Base-by-base conservation (phyloP, 345 rosid genomes). In the Gossypium anomalum region DNA sequence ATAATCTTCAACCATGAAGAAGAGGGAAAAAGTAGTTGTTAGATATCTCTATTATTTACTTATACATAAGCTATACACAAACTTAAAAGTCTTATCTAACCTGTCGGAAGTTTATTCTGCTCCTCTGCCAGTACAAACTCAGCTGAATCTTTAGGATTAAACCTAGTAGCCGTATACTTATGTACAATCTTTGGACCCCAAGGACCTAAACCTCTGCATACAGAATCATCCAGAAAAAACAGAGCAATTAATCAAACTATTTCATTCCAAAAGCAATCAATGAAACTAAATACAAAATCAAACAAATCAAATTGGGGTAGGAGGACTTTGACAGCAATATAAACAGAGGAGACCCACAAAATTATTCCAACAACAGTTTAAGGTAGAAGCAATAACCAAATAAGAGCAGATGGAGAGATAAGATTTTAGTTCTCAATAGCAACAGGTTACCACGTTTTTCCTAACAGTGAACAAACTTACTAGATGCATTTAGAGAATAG, bases 131-230 rank as follows among this genome's bases (percentile, higher is more conserved):
- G 82, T 57, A 73, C 79, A 44, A 71, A 79, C 56, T 89, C 98
- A 10, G 62, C 55, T 27, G 99, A 84, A 80, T 85, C 68, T 74
- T 9, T 51, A 43, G 88, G 56, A 72, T 92, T 90, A 84, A 95
- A 95, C 78, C 99, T 91, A 78, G 86, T 88, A 83, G 67, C 78
- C 44, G 94, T 93, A 70, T 95, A 95, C 80, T 83, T 83, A 19
- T 81, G 81, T 27, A 95, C 98, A 62, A 96, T 77, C 84, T 87
- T 82, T 14, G 92, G 97, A 77, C 98, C 99, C 97, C 90, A 93
- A 72, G 98, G 99, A 83, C 98, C 98, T 70, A 95, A 82, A 56
- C 99, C 98, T 87, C 97, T 96, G 94, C 77, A 85, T 4, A 17
- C 9, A 53, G 68, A 51, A 51, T 64, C 73, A 80, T 25, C 72